A percentile compares a stretch with the other conserved stretches of the same genome.
Conservation (phyloP, 1,284 basidiomycete genomes). For the Microbotryum intermedium region DNA sequence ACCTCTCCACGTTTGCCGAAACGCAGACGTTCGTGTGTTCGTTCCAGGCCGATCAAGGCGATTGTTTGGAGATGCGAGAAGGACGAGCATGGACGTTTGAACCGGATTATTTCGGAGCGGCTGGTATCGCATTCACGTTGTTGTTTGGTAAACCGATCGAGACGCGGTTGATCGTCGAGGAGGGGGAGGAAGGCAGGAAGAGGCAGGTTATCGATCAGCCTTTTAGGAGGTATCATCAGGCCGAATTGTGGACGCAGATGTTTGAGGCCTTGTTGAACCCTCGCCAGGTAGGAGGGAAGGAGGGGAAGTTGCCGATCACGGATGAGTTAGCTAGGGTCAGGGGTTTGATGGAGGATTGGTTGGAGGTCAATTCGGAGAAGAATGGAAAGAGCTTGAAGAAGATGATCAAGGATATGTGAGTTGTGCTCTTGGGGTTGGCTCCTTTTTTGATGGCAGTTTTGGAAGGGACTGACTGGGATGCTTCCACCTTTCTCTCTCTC, state of each 20-base stretch:
- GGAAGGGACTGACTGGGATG: no score
- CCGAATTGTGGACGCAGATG: slow-evolving; percentile 69
- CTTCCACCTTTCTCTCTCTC: no score
- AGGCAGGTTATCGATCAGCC: slow-evolving; percentile 62
- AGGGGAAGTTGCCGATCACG: slow-evolving; percentile 57
- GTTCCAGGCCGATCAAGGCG: slow-evolving; percentile 76
- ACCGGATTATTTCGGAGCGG: slow-evolving; percentile 90
- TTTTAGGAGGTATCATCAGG: slow-evolving; percentile 93
- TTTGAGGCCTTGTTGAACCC: slow-evolving; percentile 87
- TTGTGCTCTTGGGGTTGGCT: not conserved
- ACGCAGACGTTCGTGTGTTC: slow-evolving; percentile 76
- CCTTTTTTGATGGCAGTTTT: no score
- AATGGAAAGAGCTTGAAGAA: slow-evolving; percentile 78
- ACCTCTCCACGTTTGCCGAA: slow-evolving; percentile 66
- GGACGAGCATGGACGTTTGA: slow-evolving; percentile 82
- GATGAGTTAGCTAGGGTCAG: slow-evolving; percentile 59
- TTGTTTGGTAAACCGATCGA: slow-evolving; percentile 93
- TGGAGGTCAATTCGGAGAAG: slow-evolving; percentile 56
- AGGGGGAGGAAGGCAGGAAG: slow-evolving; percentile 35
- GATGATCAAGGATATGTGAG: slow-evolving; percentile 61
- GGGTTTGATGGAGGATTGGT: slow-evolving; percentile 76
- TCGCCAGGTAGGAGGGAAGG: slow-evolving; percentile 46
- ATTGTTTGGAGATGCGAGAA: slow-evolving; percentile 83
- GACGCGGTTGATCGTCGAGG: slow-evolving; percentile 41
- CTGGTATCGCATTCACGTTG: slow-evolving; percentile 87